phyloP scores from a whole-genome alignment of 2,329 filamentous ascomycete genomes.

The Cylindrodendrum hubeiense region DNA sequence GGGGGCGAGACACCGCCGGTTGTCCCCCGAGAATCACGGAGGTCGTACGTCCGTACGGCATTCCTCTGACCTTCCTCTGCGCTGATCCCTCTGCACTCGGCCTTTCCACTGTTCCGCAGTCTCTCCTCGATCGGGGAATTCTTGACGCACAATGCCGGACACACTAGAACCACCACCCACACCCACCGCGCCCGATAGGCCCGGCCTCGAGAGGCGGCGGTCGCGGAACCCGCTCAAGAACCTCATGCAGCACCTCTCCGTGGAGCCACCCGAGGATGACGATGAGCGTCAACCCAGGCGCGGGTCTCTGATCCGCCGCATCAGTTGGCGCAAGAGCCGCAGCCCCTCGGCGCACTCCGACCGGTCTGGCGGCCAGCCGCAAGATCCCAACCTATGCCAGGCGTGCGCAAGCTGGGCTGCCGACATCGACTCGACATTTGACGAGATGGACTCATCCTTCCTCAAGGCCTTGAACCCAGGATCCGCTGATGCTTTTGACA shows the following conservation, averaged over 20 bases:
- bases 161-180: conserved; percentile 43
- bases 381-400: conserved; percentile 48
- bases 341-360: conserved; percentile 52
- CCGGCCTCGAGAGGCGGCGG: conserved; percentile 46
- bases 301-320: conserved; percentile 50
- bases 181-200: conserved; percentile 38
- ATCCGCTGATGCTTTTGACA: conserved; percentile 48
- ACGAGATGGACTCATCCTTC: conserved; percentile 48
- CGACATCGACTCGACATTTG: conserved; percentile 49
- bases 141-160: conserved; percentile 45
- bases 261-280: conserved; percentile 47
- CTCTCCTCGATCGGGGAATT: background rate
- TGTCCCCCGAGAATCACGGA: conserved; percentile 40
- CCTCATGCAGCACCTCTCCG: conserved; percentile 54
- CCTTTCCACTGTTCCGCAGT: background rate
- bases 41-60: conserved; percentile 36
- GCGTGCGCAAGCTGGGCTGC: conserved; percentile 49
- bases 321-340: conserved; percentile 52
- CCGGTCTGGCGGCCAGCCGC: conserved; percentile 39
- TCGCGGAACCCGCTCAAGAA: conserved; percentile 52
- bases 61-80: conserved; percentile 24
- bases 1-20: conserved; percentile 39
- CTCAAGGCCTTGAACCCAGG: conserved; percentile 43
- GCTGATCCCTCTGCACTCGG: conserved; percentile 1
- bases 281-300: conserved; percentile 44